These are phyloP conservation scores for Talaromyces albobiverticillius DNA, from an alignment of 2,329 filamentous ascomycete species.

Conservation along the genomic window DNA sequence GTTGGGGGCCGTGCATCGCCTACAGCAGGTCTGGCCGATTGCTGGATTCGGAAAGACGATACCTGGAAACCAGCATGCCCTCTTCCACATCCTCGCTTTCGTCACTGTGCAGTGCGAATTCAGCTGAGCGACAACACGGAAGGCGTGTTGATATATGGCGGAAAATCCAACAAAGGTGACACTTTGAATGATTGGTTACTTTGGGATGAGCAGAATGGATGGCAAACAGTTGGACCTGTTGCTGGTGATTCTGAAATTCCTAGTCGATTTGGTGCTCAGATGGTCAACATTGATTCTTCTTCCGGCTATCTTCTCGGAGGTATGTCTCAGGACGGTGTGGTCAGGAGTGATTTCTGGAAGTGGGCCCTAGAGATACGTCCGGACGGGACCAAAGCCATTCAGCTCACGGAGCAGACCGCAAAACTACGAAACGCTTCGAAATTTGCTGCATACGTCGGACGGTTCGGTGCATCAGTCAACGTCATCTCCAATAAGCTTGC, in stretches of 20 bases:
- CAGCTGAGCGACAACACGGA: slow-evolving; percentile 31
- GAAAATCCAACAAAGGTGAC: slow-evolving; percentile 51
- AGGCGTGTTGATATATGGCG: slow-evolving; percentile 60
- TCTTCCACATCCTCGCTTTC: slow-evolving; percentile 69
- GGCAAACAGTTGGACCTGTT: slow-evolving; percentile 42
- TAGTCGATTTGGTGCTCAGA: slow-evolving; percentile 56
- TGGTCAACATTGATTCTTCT: slow-evolving; percentile 41
- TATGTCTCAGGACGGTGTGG: slow-evolving; percentile 61
- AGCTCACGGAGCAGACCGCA: slow-evolving; percentile 25
- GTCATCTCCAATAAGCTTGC: slow-evolving; percentile 45
- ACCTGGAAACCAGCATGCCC: slow-evolving; percentile 64
- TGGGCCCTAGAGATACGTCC: slow-evolving; percentile 58
- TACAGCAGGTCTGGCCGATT: slow-evolving; percentile 64
- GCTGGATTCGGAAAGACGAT: slow-evolving; percentile 67
- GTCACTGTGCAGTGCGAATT: slow-evolving; percentile 64
- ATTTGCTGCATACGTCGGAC: slow-evolving; percentile 30
- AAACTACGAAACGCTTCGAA: slow-evolving; percentile 23
- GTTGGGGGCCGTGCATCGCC: slow-evolving; percentile 79
- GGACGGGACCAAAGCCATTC: slow-evolving; percentile 26
- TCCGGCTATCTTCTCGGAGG: slow-evolving; percentile 70
- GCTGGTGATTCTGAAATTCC: slow-evolving; percentile 33
- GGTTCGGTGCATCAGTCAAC: slow-evolving; percentile 54
- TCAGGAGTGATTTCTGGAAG: slow-evolving; percentile 61
- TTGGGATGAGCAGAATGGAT: slow-evolving; percentile 52
- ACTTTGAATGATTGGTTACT: slow-evolving; percentile 55